Conservation (phyloP, 352 stramenopile genomes). For the Pythium apleroticum region DNA sequence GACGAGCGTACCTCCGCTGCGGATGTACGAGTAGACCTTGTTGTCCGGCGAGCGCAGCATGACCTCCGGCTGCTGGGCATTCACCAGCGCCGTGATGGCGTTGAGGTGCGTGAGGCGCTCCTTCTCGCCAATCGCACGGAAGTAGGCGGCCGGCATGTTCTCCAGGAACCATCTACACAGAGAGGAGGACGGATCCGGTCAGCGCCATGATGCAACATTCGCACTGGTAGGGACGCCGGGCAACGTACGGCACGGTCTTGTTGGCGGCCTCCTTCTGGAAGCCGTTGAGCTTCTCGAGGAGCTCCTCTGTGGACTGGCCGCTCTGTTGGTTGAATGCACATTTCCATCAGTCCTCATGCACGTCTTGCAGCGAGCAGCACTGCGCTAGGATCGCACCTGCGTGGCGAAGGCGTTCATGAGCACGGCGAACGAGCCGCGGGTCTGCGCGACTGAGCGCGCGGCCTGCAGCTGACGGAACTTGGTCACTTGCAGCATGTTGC, state of each 20-base stretch:
- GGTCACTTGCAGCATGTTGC: constrained; percentile 59
- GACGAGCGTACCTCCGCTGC: constrained; percentile 43
- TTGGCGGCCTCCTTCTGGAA: constrained; percentile 67
- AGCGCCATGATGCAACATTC: background rate
- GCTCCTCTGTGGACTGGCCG: constrained; percentile 41
- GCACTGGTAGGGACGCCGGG: background rate
- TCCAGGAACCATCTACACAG: constrained; percentile 74
- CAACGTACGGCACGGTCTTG: constrained; percentile 66
- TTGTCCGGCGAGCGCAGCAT: constrained; percentile 79
- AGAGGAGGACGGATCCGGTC: too few relatives aligned
- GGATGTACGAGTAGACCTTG: constrained; percentile 82
- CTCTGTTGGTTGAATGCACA: constrained; percentile 14
- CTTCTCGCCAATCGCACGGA: constrained; percentile 81
- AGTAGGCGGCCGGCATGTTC: constrained; percentile 91
- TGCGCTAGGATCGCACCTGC: constrained; percentile 27
- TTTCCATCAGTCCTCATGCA: background rate
- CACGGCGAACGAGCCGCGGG: constrained; percentile 33
- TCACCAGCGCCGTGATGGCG: constrained; percentile 79
- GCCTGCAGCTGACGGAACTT: constrained; percentile 57
- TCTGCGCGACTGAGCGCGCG: constrained; percentile 32
- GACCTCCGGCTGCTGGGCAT: constrained; percentile 76
- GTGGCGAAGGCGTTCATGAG: constrained; percentile 46
- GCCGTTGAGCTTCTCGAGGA: constrained; percentile 57
- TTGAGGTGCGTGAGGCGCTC: constrained; percentile 86
- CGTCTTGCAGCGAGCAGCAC: background rate